Evolutionary conservation across 768 basidiomycete genomes (phyloP).

Genomic region (Termitomyces sp.): DNA sequence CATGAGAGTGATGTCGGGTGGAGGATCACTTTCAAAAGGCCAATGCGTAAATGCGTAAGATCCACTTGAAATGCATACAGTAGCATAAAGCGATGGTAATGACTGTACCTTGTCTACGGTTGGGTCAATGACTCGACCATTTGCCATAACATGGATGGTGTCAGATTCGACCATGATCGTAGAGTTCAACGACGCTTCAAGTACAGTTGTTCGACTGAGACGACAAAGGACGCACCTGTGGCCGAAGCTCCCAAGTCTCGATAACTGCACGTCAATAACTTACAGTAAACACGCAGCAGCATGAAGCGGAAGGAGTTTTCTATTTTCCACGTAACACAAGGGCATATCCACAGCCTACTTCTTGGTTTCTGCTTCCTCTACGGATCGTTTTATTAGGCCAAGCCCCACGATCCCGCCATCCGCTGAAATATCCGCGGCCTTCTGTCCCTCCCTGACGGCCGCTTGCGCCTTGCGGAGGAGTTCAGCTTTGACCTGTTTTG

Average conservation of each 20-base stretch:
- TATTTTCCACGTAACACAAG: background rate
- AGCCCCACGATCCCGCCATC: constrained; percentile 74
- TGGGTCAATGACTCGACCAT: too few relatives aligned
- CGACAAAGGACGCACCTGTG: background rate
- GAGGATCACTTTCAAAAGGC: too few relatives aligned
- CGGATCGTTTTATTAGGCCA: constrained; percentile 64
- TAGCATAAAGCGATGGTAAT: too few relatives aligned
- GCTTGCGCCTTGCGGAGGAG: constrained; percentile 64
- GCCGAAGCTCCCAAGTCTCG: background rate
- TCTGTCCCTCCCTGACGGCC: constrained; percentile 65
- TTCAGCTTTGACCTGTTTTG: constrained; percentile 67
- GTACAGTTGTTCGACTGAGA: too few relatives aligned
- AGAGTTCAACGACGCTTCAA: too few relatives aligned
- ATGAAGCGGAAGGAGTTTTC: background rate
- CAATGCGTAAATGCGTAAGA: too few relatives aligned
- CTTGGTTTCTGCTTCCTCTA: constrained; percentile 15
- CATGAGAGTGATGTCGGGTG: too few relatives aligned
- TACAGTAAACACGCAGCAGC: background rate
- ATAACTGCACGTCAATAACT: too few relatives aligned
- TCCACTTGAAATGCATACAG: too few relatives aligned
- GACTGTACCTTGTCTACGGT: too few relatives aligned
- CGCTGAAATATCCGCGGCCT: constrained; percentile 65
- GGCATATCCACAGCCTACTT: constrained; percentile 4
- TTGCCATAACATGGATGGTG: too few relatives aligned
- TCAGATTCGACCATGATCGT: too few relatives aligned